Evolutionary conservation across 306 rosid species (phyloP).

Genomic region (Corylus avellana): DNA sequence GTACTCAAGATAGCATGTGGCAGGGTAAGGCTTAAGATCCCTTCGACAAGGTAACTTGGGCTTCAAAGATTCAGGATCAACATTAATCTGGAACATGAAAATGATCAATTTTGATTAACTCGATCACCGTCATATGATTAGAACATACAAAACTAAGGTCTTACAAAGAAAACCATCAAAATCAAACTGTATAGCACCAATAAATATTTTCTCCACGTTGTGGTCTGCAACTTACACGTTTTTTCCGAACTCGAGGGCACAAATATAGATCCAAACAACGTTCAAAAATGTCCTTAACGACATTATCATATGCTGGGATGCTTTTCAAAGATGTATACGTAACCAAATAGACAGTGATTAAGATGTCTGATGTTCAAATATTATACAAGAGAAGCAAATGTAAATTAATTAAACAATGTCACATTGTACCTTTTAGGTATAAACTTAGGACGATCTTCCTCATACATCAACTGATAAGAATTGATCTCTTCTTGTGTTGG

Average conservation of each 20-base stretch:
- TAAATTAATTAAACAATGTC: background rate
- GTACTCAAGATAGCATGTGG: slow-evolving; percentile 71
- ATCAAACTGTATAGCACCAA: background rate
- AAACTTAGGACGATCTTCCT: slow-evolving; percentile 92
- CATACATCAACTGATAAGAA: slow-evolving; percentile 77
- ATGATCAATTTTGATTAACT: slow-evolving; percentile 8
- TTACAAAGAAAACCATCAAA: slow-evolving; percentile 8
- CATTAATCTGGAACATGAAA: slow-evolving; percentile 62
- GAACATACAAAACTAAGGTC: background rate
- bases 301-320: slow-evolving; percentile 88
- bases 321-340: slow-evolving; percentile 82
- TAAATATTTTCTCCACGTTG: slow-evolving; percentile 8
- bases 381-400: slow-evolving; percentile 4
- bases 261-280: slow-evolving; percentile 88
- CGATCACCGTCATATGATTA: background rate
- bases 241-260: slow-evolving; percentile 87
- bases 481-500: slow-evolving; percentile 93
- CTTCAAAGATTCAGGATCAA: slow-evolving; percentile 88
- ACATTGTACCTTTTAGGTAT: slow-evolving; percentile 73
- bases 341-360: slow-evolving; percentile 27
- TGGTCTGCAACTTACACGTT: slow-evolving; percentile 66
- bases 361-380: slow-evolving; percentile 12
- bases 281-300: slow-evolving; percentile 71
- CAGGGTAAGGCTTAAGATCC: slow-evolving; percentile 89
- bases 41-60: slow-evolving; percentile 89